These are phyloP conservation scores for Stephanodiscus triporus DNA, from an alignment of 108 stramenopile species.

Conservation along the genomic window DNA sequence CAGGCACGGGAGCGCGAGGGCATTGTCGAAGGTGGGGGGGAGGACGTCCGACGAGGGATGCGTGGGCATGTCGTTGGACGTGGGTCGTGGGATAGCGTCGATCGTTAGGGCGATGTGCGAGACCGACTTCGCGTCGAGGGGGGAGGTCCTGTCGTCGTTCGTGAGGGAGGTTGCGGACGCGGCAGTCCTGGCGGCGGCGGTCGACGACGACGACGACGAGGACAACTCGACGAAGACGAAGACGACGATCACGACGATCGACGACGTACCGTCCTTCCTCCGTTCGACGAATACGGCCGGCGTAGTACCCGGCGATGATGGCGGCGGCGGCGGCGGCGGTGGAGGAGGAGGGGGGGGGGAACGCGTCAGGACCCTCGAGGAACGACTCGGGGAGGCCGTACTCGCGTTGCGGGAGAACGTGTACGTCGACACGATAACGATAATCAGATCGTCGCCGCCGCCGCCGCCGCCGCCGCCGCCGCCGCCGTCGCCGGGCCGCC, in stretches of 20 bases:
- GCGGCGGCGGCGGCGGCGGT: too few species aligned
- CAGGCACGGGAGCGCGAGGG: conserved; percentile 80
- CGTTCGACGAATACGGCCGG: too few species aligned
- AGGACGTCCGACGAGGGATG: conserved; percentile 75
- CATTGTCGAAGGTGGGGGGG: conserved; percentile 65
- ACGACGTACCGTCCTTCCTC: neutral
- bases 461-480: too few species aligned
- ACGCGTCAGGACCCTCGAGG: too few species aligned
- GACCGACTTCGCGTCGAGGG: conserved; percentile 82
- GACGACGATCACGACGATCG: conserved; percentile 32
- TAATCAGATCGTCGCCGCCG: conserved; percentile 44
- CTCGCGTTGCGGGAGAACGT: conserved; percentile 85
- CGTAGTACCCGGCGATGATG: too few species aligned
- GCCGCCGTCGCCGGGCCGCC: too few species aligned
- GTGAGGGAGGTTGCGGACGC: conserved; percentile 68
- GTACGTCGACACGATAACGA: conserved; percentile 49
- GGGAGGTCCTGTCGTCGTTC: conserved; percentile 64
- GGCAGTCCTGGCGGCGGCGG: conserved; percentile 25
- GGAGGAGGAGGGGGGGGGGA: too few species aligned
- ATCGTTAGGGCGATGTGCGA: conserved; percentile 77
- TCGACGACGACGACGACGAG: conserved; percentile 27
- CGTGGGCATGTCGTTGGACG: conserved; percentile 70
- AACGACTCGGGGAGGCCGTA: conserved; percentile 68
- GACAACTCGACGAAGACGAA: conserved; percentile 20
- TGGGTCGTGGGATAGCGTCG: conserved; percentile 38